phyloP scores from a whole-genome alignment of 306 rosid species.

The Parietaria judaica region DNA sequence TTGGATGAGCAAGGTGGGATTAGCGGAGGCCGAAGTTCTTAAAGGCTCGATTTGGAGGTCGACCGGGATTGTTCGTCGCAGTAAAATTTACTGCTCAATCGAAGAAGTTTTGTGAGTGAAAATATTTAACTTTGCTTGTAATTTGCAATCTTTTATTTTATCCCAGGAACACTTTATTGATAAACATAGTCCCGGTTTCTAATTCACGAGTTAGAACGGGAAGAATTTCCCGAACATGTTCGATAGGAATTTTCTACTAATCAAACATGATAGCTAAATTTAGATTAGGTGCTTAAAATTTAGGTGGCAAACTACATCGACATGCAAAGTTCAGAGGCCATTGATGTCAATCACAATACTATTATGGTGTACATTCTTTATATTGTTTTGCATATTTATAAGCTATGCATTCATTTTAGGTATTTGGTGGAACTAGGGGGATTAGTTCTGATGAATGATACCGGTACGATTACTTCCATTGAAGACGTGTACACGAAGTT shows the following conservation, averaged over 20 bases:
- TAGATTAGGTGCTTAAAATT: too few relatives aligned
- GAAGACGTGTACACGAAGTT: slow-evolving; percentile 47
- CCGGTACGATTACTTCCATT: slow-evolving; percentile 32
- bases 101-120: slow-evolving; percentile 74
- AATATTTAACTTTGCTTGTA: slow-evolving; percentile 3
- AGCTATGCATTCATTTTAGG: slow-evolving; percentile 20
- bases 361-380: too few relatives aligned
- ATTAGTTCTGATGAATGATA: slow-evolving; percentile 36
- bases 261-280: too few relatives aligned
- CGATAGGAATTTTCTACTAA: too few relatives aligned
- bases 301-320: too few relatives aligned
- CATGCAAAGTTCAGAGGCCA: too few relatives aligned
- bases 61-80: slow-evolving; percentile 53
- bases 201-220: too few relatives aligned
- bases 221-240: too few relatives aligned
- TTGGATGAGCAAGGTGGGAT: slow-evolving; percentile 57
- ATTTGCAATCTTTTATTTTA: neutral
- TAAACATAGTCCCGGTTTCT: too few relatives aligned
- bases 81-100: slow-evolving; percentile 50
- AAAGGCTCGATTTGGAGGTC: slow-evolving; percentile 65
- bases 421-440: slow-evolving; percentile 72
- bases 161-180: neutral
- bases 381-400: too few relatives aligned
- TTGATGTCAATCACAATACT: too few relatives aligned
- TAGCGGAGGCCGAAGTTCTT: slow-evolving; percentile 56